phyloP scores from a whole-genome alignment of 352 stramenopile species.

The Phytopythium litorale region DNA sequence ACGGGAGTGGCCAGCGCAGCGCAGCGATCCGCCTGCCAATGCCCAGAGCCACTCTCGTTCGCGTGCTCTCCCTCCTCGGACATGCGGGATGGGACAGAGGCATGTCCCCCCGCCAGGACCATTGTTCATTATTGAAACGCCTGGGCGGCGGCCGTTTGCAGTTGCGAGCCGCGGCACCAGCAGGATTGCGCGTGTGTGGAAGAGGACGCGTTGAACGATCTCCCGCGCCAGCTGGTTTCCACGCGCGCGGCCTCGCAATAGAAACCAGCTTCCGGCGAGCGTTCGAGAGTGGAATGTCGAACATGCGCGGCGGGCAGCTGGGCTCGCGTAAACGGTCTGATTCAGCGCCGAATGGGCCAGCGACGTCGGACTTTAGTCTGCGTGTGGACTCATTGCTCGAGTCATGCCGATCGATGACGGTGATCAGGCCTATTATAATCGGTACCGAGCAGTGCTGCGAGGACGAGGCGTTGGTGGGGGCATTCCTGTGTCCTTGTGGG shows the following conservation, averaged over 20 bases:
- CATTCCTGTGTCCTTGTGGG: not conserved
- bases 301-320: not conserved
- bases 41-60: not conserved
- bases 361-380: no score
- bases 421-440: no score
- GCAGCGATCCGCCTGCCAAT: not conserved
- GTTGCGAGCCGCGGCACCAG: not conserved
- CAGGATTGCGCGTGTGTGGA: conserved; percentile 1
- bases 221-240: not conserved
- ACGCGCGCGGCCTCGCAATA: not conserved
- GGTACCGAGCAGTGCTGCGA: not conserved
- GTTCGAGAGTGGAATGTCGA: not conserved
- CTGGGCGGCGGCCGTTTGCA: not conserved
- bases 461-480: not conserved
- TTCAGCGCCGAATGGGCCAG: not conserved
- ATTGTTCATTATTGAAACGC: no score
- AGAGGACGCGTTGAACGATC: conserved; percentile 3
- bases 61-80: not conserved
- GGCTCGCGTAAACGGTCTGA: not conserved
- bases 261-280: not conserved
- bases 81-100: not conserved
- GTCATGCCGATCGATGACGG: no score
- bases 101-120: not conserved
- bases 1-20: not conserved
- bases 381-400: no score